Base-by-base conservation (phyloP, 2,329 filamentous ascomycete genomes). In the Aspergillus felis region DNA sequence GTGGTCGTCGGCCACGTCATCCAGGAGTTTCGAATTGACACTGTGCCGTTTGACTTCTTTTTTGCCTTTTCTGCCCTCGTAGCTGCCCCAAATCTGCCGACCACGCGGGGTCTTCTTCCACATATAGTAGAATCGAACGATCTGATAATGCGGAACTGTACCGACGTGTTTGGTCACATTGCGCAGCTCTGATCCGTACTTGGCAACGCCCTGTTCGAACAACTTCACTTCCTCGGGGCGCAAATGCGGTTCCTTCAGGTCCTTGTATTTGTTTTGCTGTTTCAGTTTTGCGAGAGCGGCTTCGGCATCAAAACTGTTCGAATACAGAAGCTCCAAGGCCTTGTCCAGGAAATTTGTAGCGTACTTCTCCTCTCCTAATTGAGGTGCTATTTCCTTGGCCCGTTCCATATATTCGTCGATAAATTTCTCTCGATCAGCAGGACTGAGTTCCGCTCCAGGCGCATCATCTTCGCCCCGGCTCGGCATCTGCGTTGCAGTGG, bases 81-180 rank as follows among this genome's bases (percentile, higher is more conserved):
- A 96, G 63, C 87, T 90, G 58, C 91, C 91, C 92, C 94, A 97
- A 24, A 99, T 87, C 66, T 94, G 87, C 69, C 85, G 87, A 44
- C 94, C 94, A 57, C 88, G 87, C 1, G 88, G 83, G 0, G 91
- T 91, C 76, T 97, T 97, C 78, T 99, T 99, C 94, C 94, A 99
- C 63, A 90, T 90, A 72, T 99, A 99, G 75, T 97, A 99, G 71
- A 90, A 95, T 3, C 94, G 89, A 27, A 96, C 91, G 60, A 97
- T 88, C 57, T 91, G 85, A 52, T 88, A 87, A 60, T 92, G 87
- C 44, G 85, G 86, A 64, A 94, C 85, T 0, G 88, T 90, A n/a
- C 77, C 76, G 67, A 97, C 90, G 72, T 96, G 90, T 64, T 89
- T 87, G 63, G 87, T 91, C 58, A 97, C 88, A 50, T 84, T 83